Base-by-base conservation (phyloP, 2,329 filamentous ascomycete species). In the Alternaria sp. region DNA sequence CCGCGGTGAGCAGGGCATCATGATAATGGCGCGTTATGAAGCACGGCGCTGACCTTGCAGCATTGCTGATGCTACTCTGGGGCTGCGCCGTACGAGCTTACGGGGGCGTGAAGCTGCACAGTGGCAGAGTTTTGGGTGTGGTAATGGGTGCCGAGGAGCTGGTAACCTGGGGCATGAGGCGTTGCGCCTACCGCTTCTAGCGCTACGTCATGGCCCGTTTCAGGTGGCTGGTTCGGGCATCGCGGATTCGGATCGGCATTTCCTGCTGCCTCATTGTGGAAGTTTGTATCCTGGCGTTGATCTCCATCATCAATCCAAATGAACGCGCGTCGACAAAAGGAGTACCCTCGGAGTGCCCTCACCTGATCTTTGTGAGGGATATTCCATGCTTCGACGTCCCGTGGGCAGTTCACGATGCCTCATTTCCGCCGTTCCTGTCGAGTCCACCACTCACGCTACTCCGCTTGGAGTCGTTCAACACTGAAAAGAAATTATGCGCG, bases 201-300 rank as follows among this genome's bases (percentile, higher is more conserved):
- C 26, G 45, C 43, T 62, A 58, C 55, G 60, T 62, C 60, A 62
- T 55, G 25, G 20, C 30, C 41, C 14, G 60, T 62, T 62, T 62
- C 60, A 62, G 8, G 9, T 14, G n/a, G 30, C 60, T 26, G 15
- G 20, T 23, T 49, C 43, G 4, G 60, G 60, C 18, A 49, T 47
- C 18, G 43, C 20, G 44, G 21, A 37, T 33, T 21, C 26, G 12
- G 43, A 56, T 33, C 25, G 26, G 25, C 54, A 30, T 15, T 26
- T 46, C 18, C 20, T 33, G 54, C 41, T 28, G 41, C 41, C 54
- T 23, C 15, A 23, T 51, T 56, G 41, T 46, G 41, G 41, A 46
- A 30, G 21, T 21, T 46, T 30, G 26, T 45, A 28, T 47, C 15
- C 43, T 15, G 45, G 54, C 18, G 54, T 33, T 25, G 14, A 41